These are phyloP conservation scores for Exophiala sideris DNA, from an alignment of 2,329 filamentous ascomycete species.

Conservation along the genomic window DNA sequence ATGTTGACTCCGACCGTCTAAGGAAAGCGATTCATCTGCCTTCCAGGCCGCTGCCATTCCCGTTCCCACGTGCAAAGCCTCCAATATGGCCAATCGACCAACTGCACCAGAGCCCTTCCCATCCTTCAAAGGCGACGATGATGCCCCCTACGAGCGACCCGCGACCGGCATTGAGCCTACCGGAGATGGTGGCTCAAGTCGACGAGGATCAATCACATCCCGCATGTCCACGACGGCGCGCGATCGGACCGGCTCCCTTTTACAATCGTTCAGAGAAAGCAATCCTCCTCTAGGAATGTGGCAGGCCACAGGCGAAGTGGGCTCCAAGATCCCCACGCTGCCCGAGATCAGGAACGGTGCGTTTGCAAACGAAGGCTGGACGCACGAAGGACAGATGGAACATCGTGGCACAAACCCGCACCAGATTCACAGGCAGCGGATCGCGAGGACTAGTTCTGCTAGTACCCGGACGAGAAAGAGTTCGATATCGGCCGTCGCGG, in stretches of 20 bases:
- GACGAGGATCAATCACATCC: constrained; percentile 7
- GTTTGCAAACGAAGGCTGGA: constrained; percentile 33
- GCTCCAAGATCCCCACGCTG: constrained; percentile 33
- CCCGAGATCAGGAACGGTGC: constrained; percentile 33
- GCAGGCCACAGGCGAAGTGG: constrained; percentile 34
- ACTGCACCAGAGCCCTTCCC: constrained; percentile 15
- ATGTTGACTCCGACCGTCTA: no score
- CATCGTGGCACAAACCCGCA: constrained; percentile 30
- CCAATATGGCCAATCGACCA: constrained; percentile 7
- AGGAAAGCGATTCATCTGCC: not conserved
- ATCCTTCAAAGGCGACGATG: constrained; percentile 4
- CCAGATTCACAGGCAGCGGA: constrained; percentile 30
- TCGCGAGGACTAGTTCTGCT: constrained; percentile 29
- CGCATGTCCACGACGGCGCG: constrained; percentile 14
- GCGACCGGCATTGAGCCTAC: not conserved
- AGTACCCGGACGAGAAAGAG: constrained; percentile 26
- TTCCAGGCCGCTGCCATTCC: not conserved
- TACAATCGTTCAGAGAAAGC: constrained; percentile 31
- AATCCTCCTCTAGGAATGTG: constrained; percentile 34
- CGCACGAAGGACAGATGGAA: constrained; percentile 33
- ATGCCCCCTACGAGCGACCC: not conserved
- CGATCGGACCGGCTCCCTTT: constrained; percentile 23
- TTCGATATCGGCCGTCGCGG: constrained; percentile 6
- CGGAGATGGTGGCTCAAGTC: not conserved
- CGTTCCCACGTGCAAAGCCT: not conserved